Conservation (phyloP, 129 eudicot genomes). For the Heracleum sosnowskyi region DNA sequence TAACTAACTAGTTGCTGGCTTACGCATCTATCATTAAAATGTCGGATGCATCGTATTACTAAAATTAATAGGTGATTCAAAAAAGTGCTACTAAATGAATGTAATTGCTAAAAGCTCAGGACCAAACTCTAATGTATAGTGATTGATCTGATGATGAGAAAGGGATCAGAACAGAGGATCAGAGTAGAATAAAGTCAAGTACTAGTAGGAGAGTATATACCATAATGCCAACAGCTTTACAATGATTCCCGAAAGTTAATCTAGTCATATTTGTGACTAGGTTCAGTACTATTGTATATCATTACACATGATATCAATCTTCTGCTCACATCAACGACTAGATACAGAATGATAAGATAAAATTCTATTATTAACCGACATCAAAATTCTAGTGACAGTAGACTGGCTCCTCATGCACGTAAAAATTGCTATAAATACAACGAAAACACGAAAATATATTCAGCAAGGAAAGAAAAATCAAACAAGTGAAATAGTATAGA, state of each 20-base stretch:
- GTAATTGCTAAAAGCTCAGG: neutral
- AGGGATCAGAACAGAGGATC: neutral
- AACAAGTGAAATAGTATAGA: neutral
- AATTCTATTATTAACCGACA: neutral
- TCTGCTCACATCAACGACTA: neutral
- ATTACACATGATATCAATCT: neutral
- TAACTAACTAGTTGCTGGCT: neutral
- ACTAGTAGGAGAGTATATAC: conserved; percentile 5
- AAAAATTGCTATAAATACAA: too few species aligned
- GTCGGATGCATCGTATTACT: neutral
- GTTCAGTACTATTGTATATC: neutral
- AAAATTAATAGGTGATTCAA: neutral
- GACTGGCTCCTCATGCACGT: too few species aligned
- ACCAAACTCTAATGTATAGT: neutral
- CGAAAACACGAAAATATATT: neutral
- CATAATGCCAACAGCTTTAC: neutral
- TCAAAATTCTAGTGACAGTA: neutral
- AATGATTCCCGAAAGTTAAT: neutral
- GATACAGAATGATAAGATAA: neutral
- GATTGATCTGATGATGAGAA: neutral
- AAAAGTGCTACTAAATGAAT: neutral
- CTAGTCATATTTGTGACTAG: neutral
- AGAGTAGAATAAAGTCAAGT: neutral
- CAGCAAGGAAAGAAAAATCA: neutral
- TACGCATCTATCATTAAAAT: neutral